phyloP scores from a whole-genome alignment of 2,329 filamentous ascomycete genomes.

The Mycogone perniciosa region DNA sequence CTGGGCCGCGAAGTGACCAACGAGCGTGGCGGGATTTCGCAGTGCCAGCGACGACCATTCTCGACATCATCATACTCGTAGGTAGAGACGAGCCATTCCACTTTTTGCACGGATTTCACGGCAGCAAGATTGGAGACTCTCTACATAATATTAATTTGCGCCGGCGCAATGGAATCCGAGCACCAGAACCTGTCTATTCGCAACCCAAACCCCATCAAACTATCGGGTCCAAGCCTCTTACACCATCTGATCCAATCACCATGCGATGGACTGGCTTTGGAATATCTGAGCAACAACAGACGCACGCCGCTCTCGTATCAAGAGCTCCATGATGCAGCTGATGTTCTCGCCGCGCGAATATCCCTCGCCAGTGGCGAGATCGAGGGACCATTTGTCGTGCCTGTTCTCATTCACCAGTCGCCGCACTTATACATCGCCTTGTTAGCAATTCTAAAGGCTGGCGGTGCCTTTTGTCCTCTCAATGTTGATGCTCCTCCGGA shows the following conservation, averaged over 20 bases:
- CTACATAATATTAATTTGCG: no score
- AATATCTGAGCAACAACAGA: constrained; percentile 23
- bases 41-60: not conserved
- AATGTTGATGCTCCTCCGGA: constrained; percentile 72
- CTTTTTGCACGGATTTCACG: no score
- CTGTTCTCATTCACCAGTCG: constrained; percentile 71
- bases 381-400: constrained; percentile 48
- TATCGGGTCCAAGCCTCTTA: constrained; percentile 40
- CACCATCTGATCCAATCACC: constrained; percentile 53
- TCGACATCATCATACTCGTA: constrained; percentile 4
- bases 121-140: no score
- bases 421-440: constrained; percentile 71
- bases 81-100: not conserved
- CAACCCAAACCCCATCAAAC: constrained; percentile 35
- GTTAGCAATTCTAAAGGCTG: constrained; percentile 71
- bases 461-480: constrained; percentile 80
- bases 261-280: constrained; percentile 23
- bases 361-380: constrained; percentile 7
- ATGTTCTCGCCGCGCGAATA: constrained; percentile 49
- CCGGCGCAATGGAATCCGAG: constrained; percentile 19
- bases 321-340: constrained; percentile 53
- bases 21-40: constrained; percentile 7
- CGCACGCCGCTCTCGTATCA: constrained; percentile 50
- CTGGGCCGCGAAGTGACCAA: constrained; percentile 3
- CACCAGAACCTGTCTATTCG: constrained; percentile 35